Evolutionary conservation across 805 yeast species (phyloP).

Genomic region (Helenozyma baotianmanensis): DNA sequence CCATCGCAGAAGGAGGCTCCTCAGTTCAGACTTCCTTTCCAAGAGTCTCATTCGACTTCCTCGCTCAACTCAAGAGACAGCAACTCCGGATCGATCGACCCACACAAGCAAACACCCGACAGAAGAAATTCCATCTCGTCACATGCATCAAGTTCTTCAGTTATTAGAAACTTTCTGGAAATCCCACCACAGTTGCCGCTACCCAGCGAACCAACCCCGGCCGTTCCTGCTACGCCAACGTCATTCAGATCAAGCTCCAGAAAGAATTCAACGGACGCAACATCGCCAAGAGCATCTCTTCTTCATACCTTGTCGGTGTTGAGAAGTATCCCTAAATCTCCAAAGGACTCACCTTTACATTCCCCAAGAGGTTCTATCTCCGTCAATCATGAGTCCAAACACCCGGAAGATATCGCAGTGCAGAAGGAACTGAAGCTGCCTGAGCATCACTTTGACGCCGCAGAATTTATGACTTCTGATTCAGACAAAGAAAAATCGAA

Average conservation of each 20-base stretch:
- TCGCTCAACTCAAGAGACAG: conserved; percentile 7
- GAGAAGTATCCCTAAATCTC: conserved; percentile 37
- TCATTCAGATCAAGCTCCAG: conserved; percentile 34
- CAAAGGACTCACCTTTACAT: conserved; percentile 34
- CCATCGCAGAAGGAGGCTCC: conserved; percentile 42
- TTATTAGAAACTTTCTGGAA: conserved; percentile 19
- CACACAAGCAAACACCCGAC: conserved; percentile 15
- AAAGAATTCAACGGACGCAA: conserved; percentile 31
- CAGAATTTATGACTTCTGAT: too few species aligned
- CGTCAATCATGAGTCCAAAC: not conserved
- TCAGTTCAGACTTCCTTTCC: conserved; percentile 66
- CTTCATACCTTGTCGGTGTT: conserved; percentile 37
- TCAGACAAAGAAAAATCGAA: too few species aligned
- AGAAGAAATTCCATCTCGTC: conserved; percentile 9
- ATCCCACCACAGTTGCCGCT: conserved; percentile 56
- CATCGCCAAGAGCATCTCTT: conserved; percentile 38
- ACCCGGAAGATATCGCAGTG: too few species aligned
- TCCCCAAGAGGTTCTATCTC: conserved; percentile 50
- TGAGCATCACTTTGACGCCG: too few species aligned
- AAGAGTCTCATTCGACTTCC: conserved; percentile 31
- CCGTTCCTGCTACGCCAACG: conserved; percentile 32
- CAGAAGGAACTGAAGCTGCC: too few species aligned
- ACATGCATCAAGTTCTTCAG: conserved; percentile 8
- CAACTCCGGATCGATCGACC: conserved; percentile 19
- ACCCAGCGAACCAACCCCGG: conserved; percentile 51